A percentile compares a stretch with the other conserved stretches of the same genome.
Evolutionary conservation across 495 filamentous ascomycete species (phyloP).

Genomic region (Xylaria nigripes): DNA sequence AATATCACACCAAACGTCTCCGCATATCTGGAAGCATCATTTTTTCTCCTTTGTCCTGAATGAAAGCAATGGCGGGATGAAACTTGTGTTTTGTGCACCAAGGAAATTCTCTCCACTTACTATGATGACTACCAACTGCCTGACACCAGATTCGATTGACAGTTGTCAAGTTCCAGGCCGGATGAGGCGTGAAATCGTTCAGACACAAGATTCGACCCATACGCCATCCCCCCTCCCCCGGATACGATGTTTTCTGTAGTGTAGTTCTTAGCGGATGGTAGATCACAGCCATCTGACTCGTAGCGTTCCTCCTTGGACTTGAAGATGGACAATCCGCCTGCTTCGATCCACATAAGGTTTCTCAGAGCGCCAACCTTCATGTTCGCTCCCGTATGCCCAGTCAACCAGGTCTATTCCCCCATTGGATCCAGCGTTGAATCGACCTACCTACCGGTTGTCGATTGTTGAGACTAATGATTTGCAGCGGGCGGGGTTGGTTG

Average conservation of each 20-base stretch:
- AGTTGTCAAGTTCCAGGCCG: not conserved
- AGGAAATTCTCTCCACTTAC: constrained; percentile 1
- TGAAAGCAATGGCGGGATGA: not conserved
- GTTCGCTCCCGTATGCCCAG: not conserved
- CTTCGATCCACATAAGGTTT: constrained; percentile 2
- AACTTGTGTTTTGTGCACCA: not conserved
- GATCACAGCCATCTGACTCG: not conserved
- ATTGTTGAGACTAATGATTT: not conserved
- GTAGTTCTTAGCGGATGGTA: not conserved
- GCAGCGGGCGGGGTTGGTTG: not conserved
- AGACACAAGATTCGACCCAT: not conserved
- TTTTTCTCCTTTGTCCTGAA: constrained; percentile 9
- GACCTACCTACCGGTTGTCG: not conserved
- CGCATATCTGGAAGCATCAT: constrained; percentile 6
- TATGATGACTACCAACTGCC: not conserved
- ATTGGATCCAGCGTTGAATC: constrained; percentile 1
- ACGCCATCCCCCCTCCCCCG: not conserved
- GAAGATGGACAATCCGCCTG: not conserved
- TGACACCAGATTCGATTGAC: not conserved
- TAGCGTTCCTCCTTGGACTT: constrained; percentile 1
- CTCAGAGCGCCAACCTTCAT: not conserved
- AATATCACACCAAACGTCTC: constrained; percentile 8
- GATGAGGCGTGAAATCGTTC: not conserved
- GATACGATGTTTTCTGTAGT: constrained; percentile 4
- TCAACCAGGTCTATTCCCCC: not conserved